Conservation (phyloP, 768 basidiomycete genomes). For the Termitomyces sp. region DNA sequence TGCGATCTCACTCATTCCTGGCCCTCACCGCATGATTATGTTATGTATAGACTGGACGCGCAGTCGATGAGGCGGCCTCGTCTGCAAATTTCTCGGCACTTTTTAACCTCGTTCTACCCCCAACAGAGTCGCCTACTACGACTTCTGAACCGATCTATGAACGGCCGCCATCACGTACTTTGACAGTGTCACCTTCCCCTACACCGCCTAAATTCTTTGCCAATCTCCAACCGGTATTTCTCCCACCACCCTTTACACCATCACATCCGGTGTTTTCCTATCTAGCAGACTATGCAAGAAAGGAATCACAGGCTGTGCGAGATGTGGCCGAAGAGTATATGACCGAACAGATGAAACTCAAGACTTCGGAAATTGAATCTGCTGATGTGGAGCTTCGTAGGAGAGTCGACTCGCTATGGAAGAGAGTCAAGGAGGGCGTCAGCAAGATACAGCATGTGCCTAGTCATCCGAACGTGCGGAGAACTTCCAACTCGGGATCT, state of each 20-base stretch:
- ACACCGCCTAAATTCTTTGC: constrained; percentile 39
- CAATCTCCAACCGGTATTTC: constrained; percentile 54
- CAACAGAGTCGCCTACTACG: constrained; percentile 19
- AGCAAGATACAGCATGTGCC: constrained; percentile 35
- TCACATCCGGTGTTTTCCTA: constrained; percentile 67
- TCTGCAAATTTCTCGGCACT: constrained; percentile 38
- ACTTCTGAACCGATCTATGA: constrained; percentile 19
- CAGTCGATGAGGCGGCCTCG: constrained; percentile 27
- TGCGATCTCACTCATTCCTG: constrained; percentile 1
- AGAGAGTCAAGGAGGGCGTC: constrained; percentile 43
- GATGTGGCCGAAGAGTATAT: constrained; percentile 54
- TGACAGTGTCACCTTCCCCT: constrained; percentile 20
- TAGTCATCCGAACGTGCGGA: constrained; percentile 11
- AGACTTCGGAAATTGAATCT: constrained; percentile 50
- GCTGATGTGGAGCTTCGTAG: constrained; percentile 47
- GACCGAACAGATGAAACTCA: constrained; percentile 42
- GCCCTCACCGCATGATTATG: constrained; percentile 4
- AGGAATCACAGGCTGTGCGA: constrained; percentile 49
- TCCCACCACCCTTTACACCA: constrained; percentile 72
- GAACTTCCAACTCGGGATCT: constrained; percentile 8
- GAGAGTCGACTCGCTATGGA: constrained; percentile 63
- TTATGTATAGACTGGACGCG: constrained; percentile 29
- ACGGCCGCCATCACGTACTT: constrained; percentile 18
- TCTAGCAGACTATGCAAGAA: constrained; percentile 50
- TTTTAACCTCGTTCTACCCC: constrained; percentile 42